Base-by-base conservation (phyloP, 495 filamentous ascomycete genomes). In the Trichocladium antarcticum region DNA sequence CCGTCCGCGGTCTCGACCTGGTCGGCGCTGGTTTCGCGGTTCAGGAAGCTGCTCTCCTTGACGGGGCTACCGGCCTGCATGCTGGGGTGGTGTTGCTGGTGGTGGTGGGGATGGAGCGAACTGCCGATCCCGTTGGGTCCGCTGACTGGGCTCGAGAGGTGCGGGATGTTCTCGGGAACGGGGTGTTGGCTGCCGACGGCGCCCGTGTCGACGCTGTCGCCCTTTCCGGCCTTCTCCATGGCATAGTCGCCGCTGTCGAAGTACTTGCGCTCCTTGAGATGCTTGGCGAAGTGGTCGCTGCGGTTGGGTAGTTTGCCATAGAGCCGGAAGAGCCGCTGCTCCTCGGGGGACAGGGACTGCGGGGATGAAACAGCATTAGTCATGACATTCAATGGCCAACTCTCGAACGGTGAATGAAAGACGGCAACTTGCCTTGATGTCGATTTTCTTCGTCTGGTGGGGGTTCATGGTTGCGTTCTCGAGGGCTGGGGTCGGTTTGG, bases 191-290 rank as follows among this genome's bases (percentile, higher is more conserved):
- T 86, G 56, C 92, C 92, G 63, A 98, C 86, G 63, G 80, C 84
- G 64, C 90, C 92, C 29, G 93, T 87, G 61, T 90, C 92, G 58
- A 90, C 83, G 64, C 92, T 85, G 51, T 89, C 85, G 64, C 88
- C 88, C 70, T 97, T 98, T 65, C 93, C 92, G 38, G 92, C 93
- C 75, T 98, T 97, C 68, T 84, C 90, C 70, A 97, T 84, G 61
- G 92, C 93, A 56, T 97, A 97, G 70, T 97, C 90, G 58, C 90
- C 90, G 45, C 83, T 88, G 75, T 98, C 92, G 68, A 98, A 98
- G 72, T 96, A 98, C 74, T 97, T 98, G 69, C 93, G 89, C 66
- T 95, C 89, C 78, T 95, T 77, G 64, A 98, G 80, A 67, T 97
- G 95, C 73, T 96, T 96, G 75, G 94, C 90, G 51, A 96, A 82